Percentiles rank a stretch among this genome's conserved stretches.
Conservation (phyloP, 352 stramenopile species). For the Elongisporangium prolatum region DNA sequence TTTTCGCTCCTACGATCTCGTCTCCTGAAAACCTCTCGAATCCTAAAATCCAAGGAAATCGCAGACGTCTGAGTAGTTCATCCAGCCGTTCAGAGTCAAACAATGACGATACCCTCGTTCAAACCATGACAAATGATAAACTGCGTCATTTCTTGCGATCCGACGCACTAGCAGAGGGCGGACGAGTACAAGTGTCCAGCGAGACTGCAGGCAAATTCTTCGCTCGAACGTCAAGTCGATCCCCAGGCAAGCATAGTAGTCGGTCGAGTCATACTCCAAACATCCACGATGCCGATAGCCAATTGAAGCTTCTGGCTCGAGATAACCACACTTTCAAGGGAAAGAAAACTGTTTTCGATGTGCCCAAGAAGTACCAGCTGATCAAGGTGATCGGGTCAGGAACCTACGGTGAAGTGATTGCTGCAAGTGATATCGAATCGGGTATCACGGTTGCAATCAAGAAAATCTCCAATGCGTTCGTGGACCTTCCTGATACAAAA, state of each 20-base stretch:
- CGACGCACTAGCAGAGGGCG: slow-evolving; percentile 25
- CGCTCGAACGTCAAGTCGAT: slow-evolving; percentile 10
- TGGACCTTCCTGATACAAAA: slow-evolving; percentile 73
- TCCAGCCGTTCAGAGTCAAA: slow-evolving; percentile 16
- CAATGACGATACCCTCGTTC: slow-evolving; percentile 42
- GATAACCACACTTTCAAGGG: slow-evolving; percentile 66
- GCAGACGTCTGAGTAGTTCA: slow-evolving; percentile 31
- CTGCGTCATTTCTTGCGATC: slow-evolving; percentile 49
- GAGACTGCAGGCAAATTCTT: slow-evolving; percentile 20
- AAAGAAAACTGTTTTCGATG: slow-evolving; percentile 67
- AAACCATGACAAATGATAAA: slow-evolving; percentile 53
- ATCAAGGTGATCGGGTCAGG: slow-evolving; percentile 79
- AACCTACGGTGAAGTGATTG: slow-evolving; percentile 80
- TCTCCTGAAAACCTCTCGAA: slow-evolving; percentile 40
- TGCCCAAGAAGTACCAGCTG: slow-evolving; percentile 75
- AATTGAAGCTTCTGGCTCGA: slow-evolving; percentile 34
- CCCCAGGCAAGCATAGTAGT: neutral
- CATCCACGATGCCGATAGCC: slow-evolving; percentile 15
- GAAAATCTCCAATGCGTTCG: slow-evolving; percentile 88
- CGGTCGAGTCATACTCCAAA: neutral
- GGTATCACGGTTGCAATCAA: slow-evolving; percentile 92
- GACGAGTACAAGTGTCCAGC: slow-evolving; percentile 16
- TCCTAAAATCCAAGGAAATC: slow-evolving; percentile 37
- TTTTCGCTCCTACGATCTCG: slow-evolving; percentile 66
- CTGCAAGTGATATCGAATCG: slow-evolving; percentile 72